These are phyloP conservation scores for Kickxella alabastrina DNA, from an alignment of 192 early-diverging fungal genomes.

Conservation along the genomic window DNA sequence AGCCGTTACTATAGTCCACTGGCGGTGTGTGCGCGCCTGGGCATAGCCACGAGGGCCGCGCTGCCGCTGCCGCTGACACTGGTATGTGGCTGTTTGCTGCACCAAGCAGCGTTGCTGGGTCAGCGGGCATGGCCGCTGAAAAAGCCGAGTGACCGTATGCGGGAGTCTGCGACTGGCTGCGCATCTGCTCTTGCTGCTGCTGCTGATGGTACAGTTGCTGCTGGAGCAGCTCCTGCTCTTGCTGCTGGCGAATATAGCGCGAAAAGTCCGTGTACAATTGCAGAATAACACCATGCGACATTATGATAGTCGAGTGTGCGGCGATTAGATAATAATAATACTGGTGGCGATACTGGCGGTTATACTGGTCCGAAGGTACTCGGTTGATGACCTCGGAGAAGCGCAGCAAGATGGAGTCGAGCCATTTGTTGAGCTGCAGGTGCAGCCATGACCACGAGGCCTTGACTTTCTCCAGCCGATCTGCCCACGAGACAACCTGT, in stretches of 20 bases:
- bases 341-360: constrained; percentile 49
- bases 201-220: constrained; percentile 4
- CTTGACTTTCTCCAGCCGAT: constrained; percentile 47
- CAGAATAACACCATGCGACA: constrained; percentile 48
- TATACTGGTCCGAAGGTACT: constrained; percentile 39
- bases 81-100: not conserved
- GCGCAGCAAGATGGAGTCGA: constrained; percentile 43
- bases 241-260: constrained; percentile 32
- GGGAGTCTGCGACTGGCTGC: not conserved
- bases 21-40: constrained; percentile 10
- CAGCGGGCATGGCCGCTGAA: not conserved
- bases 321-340: constrained; percentile 53
- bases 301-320: constrained; percentile 50
- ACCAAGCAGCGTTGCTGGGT: not conserved
- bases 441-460: constrained; percentile 50
- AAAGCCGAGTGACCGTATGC: not conserved
- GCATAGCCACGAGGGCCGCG: constrained; percentile 5
- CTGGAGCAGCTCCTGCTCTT: constrained; percentile 12
- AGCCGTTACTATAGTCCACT: constrained; percentile 3
- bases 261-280: constrained; percentile 42
- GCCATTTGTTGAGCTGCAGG: constrained; percentile 52
- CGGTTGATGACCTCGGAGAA: constrained; percentile 47
- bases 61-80: not conserved
- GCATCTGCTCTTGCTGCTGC: not conserved
- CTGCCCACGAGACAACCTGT: constrained; percentile 30